These are phyloP conservation scores for Trichophyton equinum DNA, from an alignment of 2,329 filamentous ascomycete species.

Conservation along the genomic window DNA sequence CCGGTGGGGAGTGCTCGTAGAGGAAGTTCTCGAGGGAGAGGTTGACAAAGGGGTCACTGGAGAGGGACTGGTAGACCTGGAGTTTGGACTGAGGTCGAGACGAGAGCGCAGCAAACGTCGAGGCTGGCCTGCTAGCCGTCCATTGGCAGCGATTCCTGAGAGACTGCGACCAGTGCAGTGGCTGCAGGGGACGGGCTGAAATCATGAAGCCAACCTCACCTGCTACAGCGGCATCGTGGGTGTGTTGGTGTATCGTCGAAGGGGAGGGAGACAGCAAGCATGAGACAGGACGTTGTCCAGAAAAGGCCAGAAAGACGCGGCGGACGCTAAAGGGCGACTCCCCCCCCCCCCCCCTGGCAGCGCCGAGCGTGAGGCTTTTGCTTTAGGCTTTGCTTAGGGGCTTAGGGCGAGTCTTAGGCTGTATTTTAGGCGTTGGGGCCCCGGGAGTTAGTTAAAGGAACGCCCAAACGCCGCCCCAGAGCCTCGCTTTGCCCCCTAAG, in stretches of 20 bases:
- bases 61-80: slow-evolving; percentile 61
- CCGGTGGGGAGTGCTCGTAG: slow-evolving; percentile 56
- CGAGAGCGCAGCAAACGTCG: neutral
- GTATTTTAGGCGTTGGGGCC: neutral
- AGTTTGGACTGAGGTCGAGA: slow-evolving; percentile 19
- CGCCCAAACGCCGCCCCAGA: neutral
- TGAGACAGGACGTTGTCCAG: neutral
- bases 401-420: neutral
- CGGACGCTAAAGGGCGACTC: neutral
- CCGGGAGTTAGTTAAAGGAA: neutral
- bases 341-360: neutral
- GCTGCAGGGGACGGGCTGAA: neutral
- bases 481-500: neutral
- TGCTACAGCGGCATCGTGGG: neutral
- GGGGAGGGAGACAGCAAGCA: neutral
- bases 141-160: neutral
- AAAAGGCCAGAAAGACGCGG: neutral
- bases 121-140: neutral
- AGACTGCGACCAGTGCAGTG: slow-evolving; percentile 3
- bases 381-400: neutral
- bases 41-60: slow-evolving; percentile 69
- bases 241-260: too few species aligned
- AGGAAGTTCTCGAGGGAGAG: slow-evolving; percentile 89
- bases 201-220: neutral
- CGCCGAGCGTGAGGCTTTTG: neutral